These are phyloP conservation scores for Sphaerulina vaccinii DNA, from an alignment of 2,329 filamentous ascomycete genomes.

Conservation along the genomic window DNA sequence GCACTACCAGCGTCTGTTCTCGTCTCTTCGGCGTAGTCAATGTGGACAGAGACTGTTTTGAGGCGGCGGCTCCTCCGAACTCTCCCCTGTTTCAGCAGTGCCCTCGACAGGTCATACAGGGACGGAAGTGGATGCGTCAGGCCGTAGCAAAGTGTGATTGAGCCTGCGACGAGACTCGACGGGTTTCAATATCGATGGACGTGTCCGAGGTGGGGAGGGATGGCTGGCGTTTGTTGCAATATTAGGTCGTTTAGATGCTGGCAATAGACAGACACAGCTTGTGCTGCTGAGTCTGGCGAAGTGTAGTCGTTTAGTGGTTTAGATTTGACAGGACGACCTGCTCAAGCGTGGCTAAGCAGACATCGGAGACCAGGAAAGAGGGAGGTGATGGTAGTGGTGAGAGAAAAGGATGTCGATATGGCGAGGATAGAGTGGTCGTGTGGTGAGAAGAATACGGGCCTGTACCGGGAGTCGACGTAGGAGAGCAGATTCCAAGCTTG, in stretches of 20 bases:
- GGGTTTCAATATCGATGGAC: conserved; percentile 15
- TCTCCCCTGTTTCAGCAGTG: conserved; percentile 20
- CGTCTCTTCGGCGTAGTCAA: conserved; percentile 3
- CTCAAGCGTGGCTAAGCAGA: background rate
- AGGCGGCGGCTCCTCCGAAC: background rate
- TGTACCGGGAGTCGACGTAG: too few species aligned
- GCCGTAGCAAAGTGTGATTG: conserved; percentile 5
- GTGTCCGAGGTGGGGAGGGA: conserved; percentile 7
- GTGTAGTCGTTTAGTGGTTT: conserved; percentile 3
- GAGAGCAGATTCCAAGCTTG: too few species aligned
- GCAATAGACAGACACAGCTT: conserved; percentile 16
- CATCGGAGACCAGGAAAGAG: conserved; percentile 4
- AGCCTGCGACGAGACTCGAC: conserved; percentile 13
- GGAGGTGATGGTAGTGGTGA: conserved; percentile 1
- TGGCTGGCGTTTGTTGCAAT: conserved; percentile 10
- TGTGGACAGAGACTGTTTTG: conserved; percentile 5
- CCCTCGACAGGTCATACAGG: conserved; percentile 12
- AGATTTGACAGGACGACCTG: conserved; percentile 3
- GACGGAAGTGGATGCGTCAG: conserved; percentile 10
- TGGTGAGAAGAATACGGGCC: too few species aligned
- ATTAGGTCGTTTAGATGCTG: conserved; percentile 12
- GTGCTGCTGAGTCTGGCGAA: conserved; percentile 15
- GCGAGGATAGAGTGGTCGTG: conserved; percentile 2
- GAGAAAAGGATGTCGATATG: background rate
- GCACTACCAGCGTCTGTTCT: conserved; percentile 10